Evolutionary conservation across 2,329 filamentous ascomycete genomes (phyloP), one percentile per base, ranked within the genome.

Genomic region (Saccharata proteae): DNA sequence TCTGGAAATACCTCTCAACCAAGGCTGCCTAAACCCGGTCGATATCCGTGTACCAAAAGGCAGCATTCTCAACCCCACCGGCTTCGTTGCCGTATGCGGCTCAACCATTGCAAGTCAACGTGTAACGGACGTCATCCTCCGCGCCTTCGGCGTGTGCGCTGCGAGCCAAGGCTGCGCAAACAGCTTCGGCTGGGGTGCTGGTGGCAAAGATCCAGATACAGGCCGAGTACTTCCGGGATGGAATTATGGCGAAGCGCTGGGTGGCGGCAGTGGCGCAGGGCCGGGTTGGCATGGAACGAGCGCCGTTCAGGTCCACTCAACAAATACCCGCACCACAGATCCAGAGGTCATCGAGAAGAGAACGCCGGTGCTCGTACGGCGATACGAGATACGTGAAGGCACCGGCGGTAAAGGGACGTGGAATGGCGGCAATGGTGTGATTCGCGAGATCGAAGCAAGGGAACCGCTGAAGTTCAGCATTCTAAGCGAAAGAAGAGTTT

Each of bases 1-100:
- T 10, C 19, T 41, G 1, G 53, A 58, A 16, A 57, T 60, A 4
- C 57, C 57, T 1, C 46, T 60, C 1, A 60, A 60, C 38, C 45
- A 60, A 36, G 57, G 57, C 16, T 58, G 55, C 29, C 44, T 60
- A 3, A 28, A 38, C 2, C 55, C 57, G 0, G 45, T 57, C n/a
- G 39, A 48, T 11, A 49, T 60, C 20, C 34, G 33, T 11, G 43
- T 56, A 0, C 57, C 57, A 1, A 34, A 36, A 10, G 44, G 47
- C 9, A 46, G 44, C 2, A 41, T 59, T 12, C 46, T 60, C 3
- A 48, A 49, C 16, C 57, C 57, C 1, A 43, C 43, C 0, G 43
- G 51, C 1, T 32, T 39, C 1, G 53, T 49, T 3, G 56, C 55
- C 3, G 47, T 57, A 26, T 43, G 41, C 33, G 40, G 40, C 13